Percentiles rank a stretch among this genome's conserved stretches.
These are phyloP conservation scores for Priceomyces melissophilus DNA, from an alignment of 805 yeast species.

Conservation along the genomic window DNA sequence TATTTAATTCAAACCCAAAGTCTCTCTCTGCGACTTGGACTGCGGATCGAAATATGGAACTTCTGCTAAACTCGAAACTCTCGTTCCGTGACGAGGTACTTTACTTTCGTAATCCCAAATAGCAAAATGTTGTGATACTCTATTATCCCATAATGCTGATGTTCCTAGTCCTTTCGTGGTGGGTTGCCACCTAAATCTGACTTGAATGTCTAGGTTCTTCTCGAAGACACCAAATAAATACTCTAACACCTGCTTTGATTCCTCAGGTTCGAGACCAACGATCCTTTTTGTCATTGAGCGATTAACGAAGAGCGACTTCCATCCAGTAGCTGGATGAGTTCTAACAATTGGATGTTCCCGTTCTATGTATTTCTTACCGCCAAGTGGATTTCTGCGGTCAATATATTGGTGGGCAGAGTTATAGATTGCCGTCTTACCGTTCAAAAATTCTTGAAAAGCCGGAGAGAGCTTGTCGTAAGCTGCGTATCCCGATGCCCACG, in stretches of 20 bases:
- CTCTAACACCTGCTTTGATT: constrained; percentile 45
- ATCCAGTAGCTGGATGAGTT: constrained; percentile 64
- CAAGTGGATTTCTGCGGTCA: constrained; percentile 44
- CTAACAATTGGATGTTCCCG: constrained; percentile 60
- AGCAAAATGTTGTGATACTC: constrained; percentile 51
- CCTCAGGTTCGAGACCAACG: constrained; percentile 50
- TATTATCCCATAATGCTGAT: constrained; percentile 59
- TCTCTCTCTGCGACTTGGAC: constrained; percentile 51
- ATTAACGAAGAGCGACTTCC: constrained; percentile 55
- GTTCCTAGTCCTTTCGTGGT: constrained; percentile 43
- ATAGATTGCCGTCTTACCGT: constrained; percentile 47
- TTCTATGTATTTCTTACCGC: constrained; percentile 45
- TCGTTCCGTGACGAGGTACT: constrained; percentile 50
- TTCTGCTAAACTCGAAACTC: constrained; percentile 51
- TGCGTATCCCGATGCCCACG: constrained; percentile 53
- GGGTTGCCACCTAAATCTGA: constrained; percentile 49
- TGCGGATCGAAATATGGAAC: constrained; percentile 47
- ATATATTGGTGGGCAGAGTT: constrained; percentile 39
- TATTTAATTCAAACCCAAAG: constrained; percentile 32
- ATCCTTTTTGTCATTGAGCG: constrained; percentile 49
- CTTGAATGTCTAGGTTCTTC: constrained; percentile 53
- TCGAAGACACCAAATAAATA: constrained; percentile 46
- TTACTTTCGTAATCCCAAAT: constrained; percentile 47
- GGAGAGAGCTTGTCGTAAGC: constrained; percentile 56
- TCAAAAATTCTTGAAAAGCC: constrained; percentile 47